Conservation (phyloP, 148 eudicot genomes). For the Arctostaphylos glauca region DNA sequence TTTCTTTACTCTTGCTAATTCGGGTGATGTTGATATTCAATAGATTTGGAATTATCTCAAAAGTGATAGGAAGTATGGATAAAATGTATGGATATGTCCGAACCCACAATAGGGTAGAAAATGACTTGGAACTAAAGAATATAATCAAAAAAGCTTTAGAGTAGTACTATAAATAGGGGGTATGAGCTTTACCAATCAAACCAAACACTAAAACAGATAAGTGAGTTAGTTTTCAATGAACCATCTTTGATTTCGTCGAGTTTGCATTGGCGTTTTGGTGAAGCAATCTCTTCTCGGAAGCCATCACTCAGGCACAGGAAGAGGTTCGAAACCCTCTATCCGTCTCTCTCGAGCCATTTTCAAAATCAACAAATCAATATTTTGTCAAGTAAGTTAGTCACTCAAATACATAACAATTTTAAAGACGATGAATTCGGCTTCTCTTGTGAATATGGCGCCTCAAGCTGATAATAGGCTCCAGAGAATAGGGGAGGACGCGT, state of each 20-base stretch:
- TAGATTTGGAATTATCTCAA: not conserved
- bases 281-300: too few relatives aligned
- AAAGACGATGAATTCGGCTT: not conserved
- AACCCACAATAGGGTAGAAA: not conserved
- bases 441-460: not conserved
- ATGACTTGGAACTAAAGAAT: not conserved
- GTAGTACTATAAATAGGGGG: not conserved
- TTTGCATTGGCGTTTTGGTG: too few relatives aligned
- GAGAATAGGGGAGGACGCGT: not conserved
- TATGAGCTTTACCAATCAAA: not conserved
- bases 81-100: not conserved
- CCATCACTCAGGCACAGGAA: too few relatives aligned
- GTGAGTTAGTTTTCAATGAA: too few relatives aligned
- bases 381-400: too few relatives aligned
- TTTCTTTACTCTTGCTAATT: too few relatives aligned
- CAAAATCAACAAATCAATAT: too few relatives aligned
- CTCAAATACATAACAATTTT: not conserved
- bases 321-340: too few relatives aligned
- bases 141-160: not conserved
- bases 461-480: not conserved
- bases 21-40: too few relatives aligned
- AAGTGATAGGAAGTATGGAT: not conserved
- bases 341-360: too few relatives aligned
- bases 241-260: too few relatives aligned
- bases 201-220: not conserved